Conservation (phyloP, 2,329 filamentous ascomycete species). For the Cytospora chrysosperma region DNA sequence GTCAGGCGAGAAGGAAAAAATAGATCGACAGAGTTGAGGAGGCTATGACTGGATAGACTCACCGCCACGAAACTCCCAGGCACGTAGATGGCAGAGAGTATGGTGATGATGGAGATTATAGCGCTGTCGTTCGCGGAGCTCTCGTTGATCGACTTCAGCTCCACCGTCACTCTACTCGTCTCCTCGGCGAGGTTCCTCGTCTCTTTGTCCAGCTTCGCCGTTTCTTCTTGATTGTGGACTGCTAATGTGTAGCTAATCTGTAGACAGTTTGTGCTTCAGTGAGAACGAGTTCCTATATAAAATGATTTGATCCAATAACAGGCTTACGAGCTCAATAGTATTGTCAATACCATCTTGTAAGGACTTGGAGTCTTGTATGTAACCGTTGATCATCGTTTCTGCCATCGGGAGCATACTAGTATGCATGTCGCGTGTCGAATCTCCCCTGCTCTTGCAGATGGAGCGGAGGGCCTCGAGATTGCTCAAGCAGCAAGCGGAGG, state of each 20-base stretch:
- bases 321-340: constrained; percentile 21
- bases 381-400: constrained; percentile 1
- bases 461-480: constrained; percentile 16
- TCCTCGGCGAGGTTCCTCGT: constrained; percentile 24
- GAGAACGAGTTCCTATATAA: background rate
- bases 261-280: background rate
- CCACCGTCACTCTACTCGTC: constrained; percentile 25
- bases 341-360: constrained; percentile 21
- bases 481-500: constrained; percentile 17
- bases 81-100: constrained; percentile 30
- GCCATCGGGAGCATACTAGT: background rate
- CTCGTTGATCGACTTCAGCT: constrained; percentile 28
- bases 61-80: constrained; percentile 30
- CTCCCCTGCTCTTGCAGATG: constrained; percentile 1
- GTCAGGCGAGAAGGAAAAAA: background rate
- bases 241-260: constrained; percentile 23
- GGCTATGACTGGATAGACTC: background rate
- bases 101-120: constrained; percentile 30
- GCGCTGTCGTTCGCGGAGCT: constrained; percentile 29
- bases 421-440: background rate
- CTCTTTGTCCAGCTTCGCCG: constrained; percentile 20
- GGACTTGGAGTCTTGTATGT: constrained; percentile 9
- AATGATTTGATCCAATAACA: background rate
- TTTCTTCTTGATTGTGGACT: constrained; percentile 20
- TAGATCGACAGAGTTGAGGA: no score